Evolutionary conservation across 129 eudicot genomes (phyloP), one percentile per base, ranked within the genome.

Genomic region (Heracleum sosnowskyi): DNA sequence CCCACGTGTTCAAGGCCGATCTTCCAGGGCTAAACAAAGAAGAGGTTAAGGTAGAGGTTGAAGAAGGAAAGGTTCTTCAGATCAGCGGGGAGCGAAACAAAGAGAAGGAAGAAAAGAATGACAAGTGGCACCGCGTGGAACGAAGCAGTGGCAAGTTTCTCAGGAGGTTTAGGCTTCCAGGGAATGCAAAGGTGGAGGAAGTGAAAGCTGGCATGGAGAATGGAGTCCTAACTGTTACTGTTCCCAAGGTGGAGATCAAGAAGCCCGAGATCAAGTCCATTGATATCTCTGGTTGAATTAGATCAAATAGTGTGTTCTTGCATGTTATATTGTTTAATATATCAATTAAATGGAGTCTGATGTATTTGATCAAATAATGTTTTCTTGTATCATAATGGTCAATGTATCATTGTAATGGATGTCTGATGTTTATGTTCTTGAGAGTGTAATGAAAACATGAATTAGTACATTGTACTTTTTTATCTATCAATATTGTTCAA

Each of bases 21-120:
- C 39, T 86, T 20, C 86, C 88, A 0, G 92, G 92, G n/a, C 71
- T 88, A 33, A 86, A 86, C 15, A 86, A 88, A 73, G 92, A 88
- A 63, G 90, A 88, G 45, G 88, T 88, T 68, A 88, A 88, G 80
- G 92, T 88, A 0, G 86, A 88, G 69, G 78, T 88, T 1, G 92
- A 88, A 71, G 89, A 88, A 10, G 92, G 77, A 10, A 69, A 84
- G 4, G 82, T 88, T 60, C 34, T 86, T 66, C 90, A 86, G 83
- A 88, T 86, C 49, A 88, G 86, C 45, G 92, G 92, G 1, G 92
- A 88, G 83, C 82, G 92, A 69, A 88, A 33, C 77, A 69, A 35
- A 2, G 88, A 88, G 82, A 55, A 73, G 40, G 90, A 88, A 62
- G 92, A 88, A 36, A 86, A 88, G 80, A 39, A 39, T 0, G 84